Percentiles rank a stretch among this genome's conserved stretches.
Conservation (phyloP, 768 basidiomycete genomes). For the Suillus decipiens region DNA sequence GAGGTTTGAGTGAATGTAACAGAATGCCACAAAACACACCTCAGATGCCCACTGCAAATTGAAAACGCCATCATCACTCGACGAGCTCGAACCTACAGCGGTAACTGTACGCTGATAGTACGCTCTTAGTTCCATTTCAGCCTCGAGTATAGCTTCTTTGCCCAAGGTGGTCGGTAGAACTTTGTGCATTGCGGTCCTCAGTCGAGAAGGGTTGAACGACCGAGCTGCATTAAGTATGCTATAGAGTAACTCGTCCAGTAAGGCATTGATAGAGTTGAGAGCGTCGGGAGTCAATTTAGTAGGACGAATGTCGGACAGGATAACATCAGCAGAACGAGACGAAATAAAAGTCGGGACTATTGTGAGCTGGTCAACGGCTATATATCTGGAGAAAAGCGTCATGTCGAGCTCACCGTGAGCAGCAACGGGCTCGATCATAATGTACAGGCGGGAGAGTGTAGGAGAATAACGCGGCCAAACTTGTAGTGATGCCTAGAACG, state of each 20-base stretch:
- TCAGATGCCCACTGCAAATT: constrained; percentile 75
- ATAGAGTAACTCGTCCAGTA: constrained; percentile 84
- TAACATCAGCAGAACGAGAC: constrained; percentile 81
- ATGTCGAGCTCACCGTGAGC: constrained; percentile 40
- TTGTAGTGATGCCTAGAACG: constrained; percentile 4
- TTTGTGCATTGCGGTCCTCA: constrained; percentile 71
- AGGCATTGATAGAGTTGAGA: constrained; percentile 74
- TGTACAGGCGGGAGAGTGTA: constrained; percentile 21
- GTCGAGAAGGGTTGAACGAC: constrained; percentile 71
- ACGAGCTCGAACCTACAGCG: constrained; percentile 30
- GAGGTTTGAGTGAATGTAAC: neutral
- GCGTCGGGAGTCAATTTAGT: constrained; percentile 80
- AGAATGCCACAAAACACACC: constrained; percentile 41
- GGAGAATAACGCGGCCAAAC: constrained; percentile 11
- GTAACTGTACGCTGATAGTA: constrained; percentile 78
- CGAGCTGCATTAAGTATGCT: constrained; percentile 65
- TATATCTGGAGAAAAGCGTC: constrained; percentile 9
- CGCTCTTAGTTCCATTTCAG: constrained; percentile 87
- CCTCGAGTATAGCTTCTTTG: constrained; percentile 90
- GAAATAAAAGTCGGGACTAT: constrained; percentile 78
- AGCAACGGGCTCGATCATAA: constrained; percentile 48
- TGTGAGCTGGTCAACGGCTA: constrained; percentile 13
- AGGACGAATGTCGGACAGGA: constrained; percentile 92
- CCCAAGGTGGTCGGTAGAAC: constrained; percentile 80
- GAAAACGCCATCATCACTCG: constrained; percentile 58